Evolutionary conservation across 1,139 yeast species (phyloP).

Genomic region (Magnusiomyces fungicola): DNA sequence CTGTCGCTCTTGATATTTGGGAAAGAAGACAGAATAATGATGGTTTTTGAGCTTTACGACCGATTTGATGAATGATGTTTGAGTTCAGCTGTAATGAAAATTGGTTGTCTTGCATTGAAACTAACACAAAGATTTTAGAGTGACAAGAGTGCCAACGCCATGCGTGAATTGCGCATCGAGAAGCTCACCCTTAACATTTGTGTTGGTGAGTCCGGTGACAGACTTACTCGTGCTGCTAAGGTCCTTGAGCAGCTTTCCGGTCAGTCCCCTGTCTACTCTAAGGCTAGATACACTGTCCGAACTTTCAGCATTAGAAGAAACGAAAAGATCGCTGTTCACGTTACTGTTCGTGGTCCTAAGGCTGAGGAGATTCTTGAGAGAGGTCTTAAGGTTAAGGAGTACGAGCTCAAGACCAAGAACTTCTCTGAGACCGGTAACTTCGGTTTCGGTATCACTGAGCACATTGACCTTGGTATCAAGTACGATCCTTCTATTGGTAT

Average conservation of each 20-base stretch:
- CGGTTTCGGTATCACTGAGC: conserved; percentile 99
- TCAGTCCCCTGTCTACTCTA: conserved; percentile 99
- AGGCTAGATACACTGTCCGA: conserved; percentile 99
- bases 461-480: conserved; percentile 99
- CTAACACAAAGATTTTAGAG: conserved; percentile 15
- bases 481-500: conserved; percentile 99
- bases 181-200: conserved; percentile 99
- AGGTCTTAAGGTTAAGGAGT: conserved; percentile 99
- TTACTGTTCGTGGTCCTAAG: conserved; percentile 98
- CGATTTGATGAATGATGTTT: too few species aligned
- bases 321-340: conserved; percentile 99
- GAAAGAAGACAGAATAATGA: too few species aligned
- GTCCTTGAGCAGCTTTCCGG: conserved; percentile 99
- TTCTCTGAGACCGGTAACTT: conserved; percentile 99
- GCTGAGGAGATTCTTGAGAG: conserved; percentile 99
- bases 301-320: conserved; percentile 99
- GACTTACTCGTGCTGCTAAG: conserved; percentile 99
- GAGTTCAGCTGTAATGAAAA: too few species aligned
- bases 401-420: conserved; percentile 90
- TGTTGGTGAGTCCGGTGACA: conserved; percentile 99
- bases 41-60: too few species aligned
- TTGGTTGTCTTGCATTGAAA: too few species aligned
- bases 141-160: conserved; percentile 54
- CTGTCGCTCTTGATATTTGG: too few species aligned
- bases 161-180: conserved; percentile 99